Evolutionary conservation across 257 asterid genomes (phyloP).

Genomic region (Solanum medicagineum): DNA sequence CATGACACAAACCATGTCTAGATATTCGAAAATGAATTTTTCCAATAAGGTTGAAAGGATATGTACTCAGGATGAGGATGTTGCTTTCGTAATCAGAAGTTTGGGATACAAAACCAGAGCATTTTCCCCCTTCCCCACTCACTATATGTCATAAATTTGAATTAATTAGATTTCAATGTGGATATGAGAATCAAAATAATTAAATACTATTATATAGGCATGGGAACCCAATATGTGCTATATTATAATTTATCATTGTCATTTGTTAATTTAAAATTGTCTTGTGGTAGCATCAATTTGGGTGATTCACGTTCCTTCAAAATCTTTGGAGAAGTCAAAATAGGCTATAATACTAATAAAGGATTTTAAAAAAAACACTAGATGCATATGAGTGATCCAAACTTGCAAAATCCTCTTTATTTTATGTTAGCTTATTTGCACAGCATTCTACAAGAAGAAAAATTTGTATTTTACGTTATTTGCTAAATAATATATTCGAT

Average conservation of each 20-base stretch:
- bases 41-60: too few species aligned
- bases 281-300: not conserved
- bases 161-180: not conserved
- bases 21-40: too few species aligned
- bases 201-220: not conserved
- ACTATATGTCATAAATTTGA: not conserved
- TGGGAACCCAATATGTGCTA: not conserved
- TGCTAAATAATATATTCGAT: not conserved
- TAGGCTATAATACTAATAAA: not conserved
- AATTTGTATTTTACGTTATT: not conserved
- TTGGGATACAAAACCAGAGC: not conserved
- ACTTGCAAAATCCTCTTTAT: not conserved
- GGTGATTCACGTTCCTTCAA: constrained; percentile 2
- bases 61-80: too few species aligned
- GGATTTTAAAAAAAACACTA: not conserved
- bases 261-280: not conserved
- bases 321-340: not conserved
- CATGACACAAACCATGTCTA: too few species aligned
- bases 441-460: not conserved
- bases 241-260: not conserved
- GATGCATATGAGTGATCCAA: not conserved
- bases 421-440: not conserved
- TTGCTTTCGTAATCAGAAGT: not conserved
- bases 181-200: not conserved
- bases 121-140: not conserved